phyloP scores from a whole-genome alignment of 768 basidiomycete genomes.

The Mycena epipterygia region DNA sequence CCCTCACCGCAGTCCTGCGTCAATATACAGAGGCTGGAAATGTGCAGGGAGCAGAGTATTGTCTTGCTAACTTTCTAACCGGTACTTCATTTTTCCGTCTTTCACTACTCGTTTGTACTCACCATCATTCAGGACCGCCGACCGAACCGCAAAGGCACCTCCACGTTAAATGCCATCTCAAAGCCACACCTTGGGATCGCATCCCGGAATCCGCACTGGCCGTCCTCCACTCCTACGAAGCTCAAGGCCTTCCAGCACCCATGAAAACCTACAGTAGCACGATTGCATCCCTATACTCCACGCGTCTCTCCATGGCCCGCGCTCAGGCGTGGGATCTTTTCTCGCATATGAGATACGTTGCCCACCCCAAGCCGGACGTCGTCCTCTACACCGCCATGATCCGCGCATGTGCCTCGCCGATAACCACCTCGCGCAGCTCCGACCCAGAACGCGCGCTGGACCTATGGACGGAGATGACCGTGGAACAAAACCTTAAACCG shows the following conservation, averaged over 20 bases:
- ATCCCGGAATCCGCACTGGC: slow-evolving; percentile 76
- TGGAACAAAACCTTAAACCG: slow-evolving; percentile 74
- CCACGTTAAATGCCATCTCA: slow-evolving; percentile 78
- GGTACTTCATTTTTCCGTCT: slow-evolving; percentile 54
- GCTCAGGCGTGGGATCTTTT: slow-evolving; percentile 96
- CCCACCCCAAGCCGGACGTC: slow-evolving; percentile 84
- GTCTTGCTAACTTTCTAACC: slow-evolving; percentile 57
- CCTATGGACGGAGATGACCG: slow-evolving; percentile 93
- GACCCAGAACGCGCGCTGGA: slow-evolving; percentile 95
- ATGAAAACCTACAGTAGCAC: slow-evolving; percentile 81
- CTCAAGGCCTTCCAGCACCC: slow-evolving; percentile 70
- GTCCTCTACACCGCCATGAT: slow-evolving; percentile 90
- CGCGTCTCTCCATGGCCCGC: slow-evolving; percentile 63
- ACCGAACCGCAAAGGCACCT: slow-evolving; percentile 75
- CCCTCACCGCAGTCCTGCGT: slow-evolving; percentile 62
- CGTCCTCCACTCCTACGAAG: slow-evolving; percentile 82
- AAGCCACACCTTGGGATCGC: slow-evolving; percentile 56
- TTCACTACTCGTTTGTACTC: not conserved
- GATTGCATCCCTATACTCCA: slow-evolving; percentile 70
- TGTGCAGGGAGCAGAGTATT: slow-evolving; percentile 57
- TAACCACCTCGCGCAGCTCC: slow-evolving; percentile 60
- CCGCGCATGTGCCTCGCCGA: slow-evolving; percentile 78
- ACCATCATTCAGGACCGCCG: slow-evolving; percentile 49
- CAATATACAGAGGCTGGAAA: slow-evolving; percentile 64
- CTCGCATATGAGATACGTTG: slow-evolving; percentile 95